phyloP scores from a whole-genome alignment of 106 monocot species.

The Dendrobium catenatum region DNA sequence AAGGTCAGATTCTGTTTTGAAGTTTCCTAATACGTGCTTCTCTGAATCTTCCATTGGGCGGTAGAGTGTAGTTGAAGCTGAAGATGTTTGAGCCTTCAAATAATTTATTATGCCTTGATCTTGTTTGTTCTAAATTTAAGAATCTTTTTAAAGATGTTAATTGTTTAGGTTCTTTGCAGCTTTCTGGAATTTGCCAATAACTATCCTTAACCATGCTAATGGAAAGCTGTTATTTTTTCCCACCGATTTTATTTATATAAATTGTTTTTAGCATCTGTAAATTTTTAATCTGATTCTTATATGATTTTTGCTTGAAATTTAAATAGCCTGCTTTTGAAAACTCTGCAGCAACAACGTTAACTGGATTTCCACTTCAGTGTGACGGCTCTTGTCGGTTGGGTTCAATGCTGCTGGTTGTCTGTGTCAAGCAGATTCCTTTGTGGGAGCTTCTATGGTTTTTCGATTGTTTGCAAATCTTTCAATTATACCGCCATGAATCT shows the following conservation, averaged over 20 bases:
- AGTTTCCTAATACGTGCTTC: background rate
- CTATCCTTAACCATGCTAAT: background rate
- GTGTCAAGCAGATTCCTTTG: conserved; percentile 54
- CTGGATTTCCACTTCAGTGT: conserved; percentile 57
- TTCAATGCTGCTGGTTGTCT: conserved; percentile 59
- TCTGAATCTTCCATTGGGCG: background rate
- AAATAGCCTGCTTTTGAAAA: background rate
- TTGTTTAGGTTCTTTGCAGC: background rate
- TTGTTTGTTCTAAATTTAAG: background rate
- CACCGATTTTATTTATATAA: background rate
- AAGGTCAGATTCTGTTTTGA: background rate
- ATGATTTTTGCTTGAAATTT: background rate
- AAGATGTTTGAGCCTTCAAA: background rate
- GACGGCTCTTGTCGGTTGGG: conserved; percentile 58
- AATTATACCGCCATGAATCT: conserved; percentile 63
- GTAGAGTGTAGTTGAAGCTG: background rate
- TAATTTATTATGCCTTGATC: background rate
- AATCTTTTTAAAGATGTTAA: background rate
- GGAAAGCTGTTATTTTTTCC: background rate
- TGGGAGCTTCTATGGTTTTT: conserved; percentile 67
- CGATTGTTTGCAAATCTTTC: conserved; percentile 55
- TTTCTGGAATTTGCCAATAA: background rate
- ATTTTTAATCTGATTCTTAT: background rate
- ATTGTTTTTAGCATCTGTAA: background rate
- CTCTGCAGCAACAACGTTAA: conserved; percentile 39